These are phyloP conservation scores for Annulohypoxylon nitens DNA, from an alignment of 495 filamentous ascomycete genomes.

Conservation along the genomic window DNA sequence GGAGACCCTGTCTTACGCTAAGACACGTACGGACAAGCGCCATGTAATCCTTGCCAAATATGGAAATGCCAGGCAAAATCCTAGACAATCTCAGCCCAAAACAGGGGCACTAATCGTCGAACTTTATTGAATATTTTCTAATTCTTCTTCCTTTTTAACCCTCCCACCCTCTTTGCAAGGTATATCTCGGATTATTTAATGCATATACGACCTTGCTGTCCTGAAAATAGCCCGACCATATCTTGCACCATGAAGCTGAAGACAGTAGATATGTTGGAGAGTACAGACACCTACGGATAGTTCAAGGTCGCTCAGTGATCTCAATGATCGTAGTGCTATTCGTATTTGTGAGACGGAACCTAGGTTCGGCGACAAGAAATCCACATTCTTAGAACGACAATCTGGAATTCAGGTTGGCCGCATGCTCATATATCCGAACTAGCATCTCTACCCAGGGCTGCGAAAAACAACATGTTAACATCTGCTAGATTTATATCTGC, in stretches of 20 bases:
- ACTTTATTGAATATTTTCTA: neutral
- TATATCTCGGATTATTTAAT: too few species aligned
- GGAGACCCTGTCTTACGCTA: neutral
- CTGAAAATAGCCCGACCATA: neutral
- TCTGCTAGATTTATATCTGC: neutral
- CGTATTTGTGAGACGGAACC: neutral
- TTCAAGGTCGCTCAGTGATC: neutral
- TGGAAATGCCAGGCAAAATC: conserved; percentile 13
- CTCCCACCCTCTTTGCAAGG: neutral
- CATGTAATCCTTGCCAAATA: conserved; percentile 2
- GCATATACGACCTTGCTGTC: neutral
- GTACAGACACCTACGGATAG: too few species aligned
- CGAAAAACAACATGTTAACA: neutral
- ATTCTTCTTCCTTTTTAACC: neutral
- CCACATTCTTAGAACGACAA: neutral
- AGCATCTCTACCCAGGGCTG: neutral
- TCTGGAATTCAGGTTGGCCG: neutral
- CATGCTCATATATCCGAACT: neutral
- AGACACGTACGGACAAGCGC: neutral
- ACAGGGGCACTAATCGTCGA: neutral
- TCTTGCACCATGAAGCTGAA: neutral
- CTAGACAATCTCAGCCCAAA: neutral
- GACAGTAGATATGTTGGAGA: too few species aligned
- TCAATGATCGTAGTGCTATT: neutral
- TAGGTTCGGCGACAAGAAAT: neutral